These are phyloP conservation scores for Kwoniella botswanensis DNA, from an alignment of 768 basidiomycete species.

Conservation along the genomic window DNA sequence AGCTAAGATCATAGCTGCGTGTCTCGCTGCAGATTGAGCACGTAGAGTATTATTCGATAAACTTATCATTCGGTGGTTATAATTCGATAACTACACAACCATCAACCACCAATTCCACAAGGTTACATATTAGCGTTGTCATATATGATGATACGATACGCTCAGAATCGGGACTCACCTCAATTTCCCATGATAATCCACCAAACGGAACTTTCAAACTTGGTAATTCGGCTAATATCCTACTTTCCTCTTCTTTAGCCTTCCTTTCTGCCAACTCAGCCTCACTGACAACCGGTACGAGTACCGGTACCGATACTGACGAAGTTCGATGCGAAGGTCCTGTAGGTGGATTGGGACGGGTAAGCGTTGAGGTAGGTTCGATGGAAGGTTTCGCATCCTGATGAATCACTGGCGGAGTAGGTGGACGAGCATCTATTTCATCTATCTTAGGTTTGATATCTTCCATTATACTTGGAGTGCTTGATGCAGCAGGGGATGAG, in stretches of 20 bases:
- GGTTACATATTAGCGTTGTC: neutral
- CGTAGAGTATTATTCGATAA: constrained; percentile 26
- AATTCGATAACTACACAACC: constrained; percentile 29
- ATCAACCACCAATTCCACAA: neutral
- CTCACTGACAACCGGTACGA: constrained; percentile 10
- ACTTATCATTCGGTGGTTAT: constrained; percentile 19
- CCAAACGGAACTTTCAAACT: constrained; percentile 30
- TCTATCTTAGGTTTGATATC: constrained; percentile 15
- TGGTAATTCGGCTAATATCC: constrained; percentile 43
- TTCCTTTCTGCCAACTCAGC: constrained; percentile 29
- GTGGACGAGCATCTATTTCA: constrained; percentile 1
- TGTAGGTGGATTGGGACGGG: neutral
- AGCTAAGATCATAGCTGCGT: constrained; percentile 36
- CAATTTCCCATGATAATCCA: constrained; percentile 33
- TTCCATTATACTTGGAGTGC: neutral
- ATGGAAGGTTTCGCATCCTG: constrained; percentile 9
- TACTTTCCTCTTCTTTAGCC: constrained; percentile 32
- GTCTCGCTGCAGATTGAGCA: constrained; percentile 27
- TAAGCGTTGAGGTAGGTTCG: neutral
- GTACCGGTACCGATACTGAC: neutral
- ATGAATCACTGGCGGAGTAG: constrained; percentile 6
- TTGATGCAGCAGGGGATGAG: neutral
- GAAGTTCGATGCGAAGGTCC: constrained; percentile 2
- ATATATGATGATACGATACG: neutral
- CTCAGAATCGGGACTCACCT: constrained; percentile 29